Percentiles rank a stretch among this genome's conserved stretches.
phyloP scores from a whole-genome alignment of 306 rosid genomes.

The Dryas octopetala region DNA sequence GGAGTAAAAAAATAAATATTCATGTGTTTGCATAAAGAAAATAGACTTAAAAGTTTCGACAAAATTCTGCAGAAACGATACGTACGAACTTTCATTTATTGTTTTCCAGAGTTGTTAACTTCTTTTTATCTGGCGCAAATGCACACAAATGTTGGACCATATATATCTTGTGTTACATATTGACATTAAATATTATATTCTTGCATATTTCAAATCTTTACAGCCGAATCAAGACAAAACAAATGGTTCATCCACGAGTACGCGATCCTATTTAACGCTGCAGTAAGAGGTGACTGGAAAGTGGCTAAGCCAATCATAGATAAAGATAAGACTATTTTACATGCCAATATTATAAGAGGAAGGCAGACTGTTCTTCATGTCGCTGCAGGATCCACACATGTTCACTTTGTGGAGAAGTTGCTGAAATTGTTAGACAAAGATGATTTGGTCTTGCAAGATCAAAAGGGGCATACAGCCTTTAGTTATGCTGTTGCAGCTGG shows the following conservation, averaged over 20 bases:
- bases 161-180: too few relatives aligned
- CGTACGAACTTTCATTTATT: too few relatives aligned
- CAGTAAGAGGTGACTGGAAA: slow-evolving; percentile 6
- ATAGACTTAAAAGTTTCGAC: too few relatives aligned
- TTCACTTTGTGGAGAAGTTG: slow-evolving; percentile 10
- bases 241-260: background rate
- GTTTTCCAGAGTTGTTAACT: too few relatives aligned
- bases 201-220: background rate
- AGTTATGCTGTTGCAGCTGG: slow-evolving; percentile 14
- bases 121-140: too few relatives aligned
- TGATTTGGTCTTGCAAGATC: background rate
- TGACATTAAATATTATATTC: too few relatives aligned
- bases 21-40: too few relatives aligned
- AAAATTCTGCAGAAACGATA: too few relatives aligned
- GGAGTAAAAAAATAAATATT: too few relatives aligned
- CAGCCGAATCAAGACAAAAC: background rate
- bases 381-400: background rate
- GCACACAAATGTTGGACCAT: too few relatives aligned
- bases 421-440: background rate
- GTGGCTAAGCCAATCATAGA: background rate
- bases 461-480: background rate
- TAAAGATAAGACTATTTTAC: background rate
- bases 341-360: background rate
- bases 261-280: background rate
- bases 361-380: background rate